Base-by-base conservation (phyloP, 2,329 filamentous ascomycete species). In the Aspergillus sp. region DNA sequence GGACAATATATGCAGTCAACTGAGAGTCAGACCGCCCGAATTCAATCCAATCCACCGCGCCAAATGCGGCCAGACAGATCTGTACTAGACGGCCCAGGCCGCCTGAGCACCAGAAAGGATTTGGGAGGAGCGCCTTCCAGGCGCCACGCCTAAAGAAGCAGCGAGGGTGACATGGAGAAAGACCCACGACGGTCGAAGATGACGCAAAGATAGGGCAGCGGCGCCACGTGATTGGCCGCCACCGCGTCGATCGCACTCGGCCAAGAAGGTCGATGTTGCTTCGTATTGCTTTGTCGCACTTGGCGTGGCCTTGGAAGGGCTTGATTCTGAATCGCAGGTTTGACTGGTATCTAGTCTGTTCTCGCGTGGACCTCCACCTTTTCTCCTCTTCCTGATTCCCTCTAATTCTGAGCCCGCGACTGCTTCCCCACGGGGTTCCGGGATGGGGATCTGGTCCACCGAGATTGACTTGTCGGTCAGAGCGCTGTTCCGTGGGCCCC, bases 361-460 rank as follows among this genome's bases (percentile, higher is more conserved):
- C 31, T 32, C 32, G 32, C 32, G 32, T 36, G 32, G 32, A 36
- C 32, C 32, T 36, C 32, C 32, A 14, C 32, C 4, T 12, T 12
- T 36, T 42, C 14, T 7, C 16, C 16, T 42, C 36, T 16, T n/a
- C 14, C 36, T 42, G 36, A 42, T 42, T n/a, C 36, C 32, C 32
- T 12, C 32, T 36, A 36, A 14, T 10, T 4, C 32, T 36, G 14
- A 14, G 11, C 26, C 26, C 26, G 26, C 6, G 7, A 9, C 26
- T 29, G 26, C 26, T 10, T 45, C 56, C 55, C 56, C 51, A 45
- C 24, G 56, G 56, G 56, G 52, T 26, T 45, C 56, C 32, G 56
- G 16, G 12, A 46, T 50, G 56, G 51, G 46, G 9, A 58, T 32
- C 7, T 32, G 51, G 31, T 24, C 4, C 7, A 20, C 18, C n/a